A percentile compares a stretch with the other conserved stretches of the same genome.
Conservation (phyloP, 1,139 yeast genomes). For the Pichia sp. region DNA sequence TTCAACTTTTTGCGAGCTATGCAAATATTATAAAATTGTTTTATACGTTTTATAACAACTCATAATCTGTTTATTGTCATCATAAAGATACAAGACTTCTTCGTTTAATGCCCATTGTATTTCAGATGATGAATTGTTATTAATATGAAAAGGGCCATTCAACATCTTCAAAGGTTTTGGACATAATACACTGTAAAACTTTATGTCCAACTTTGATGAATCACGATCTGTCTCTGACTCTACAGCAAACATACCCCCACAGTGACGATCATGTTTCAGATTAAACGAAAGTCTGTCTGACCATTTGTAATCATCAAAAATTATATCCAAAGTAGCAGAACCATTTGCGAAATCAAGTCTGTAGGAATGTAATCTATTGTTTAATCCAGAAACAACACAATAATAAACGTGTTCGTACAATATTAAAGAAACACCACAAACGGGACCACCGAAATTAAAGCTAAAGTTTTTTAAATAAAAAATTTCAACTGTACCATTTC, state of each 20-base stretch:
- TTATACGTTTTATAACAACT: not conserved
- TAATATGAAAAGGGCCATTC: constrained; percentile 1
- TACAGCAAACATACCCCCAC: constrained; percentile 6
- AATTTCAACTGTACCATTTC: constrained; percentile 6
- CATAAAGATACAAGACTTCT: not conserved
- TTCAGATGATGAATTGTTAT: not conserved
- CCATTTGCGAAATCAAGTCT: not conserved
- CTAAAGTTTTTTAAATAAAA: no score
- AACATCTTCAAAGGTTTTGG: constrained; percentile 7
- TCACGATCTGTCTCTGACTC: constrained; percentile 7
- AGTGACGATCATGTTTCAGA: not conserved
- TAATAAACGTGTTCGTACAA: not conserved
- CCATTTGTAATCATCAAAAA: constrained; percentile 9
- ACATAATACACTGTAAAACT: constrained; percentile 8
- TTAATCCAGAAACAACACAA: constrained; percentile 10
- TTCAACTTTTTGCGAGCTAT: no score
- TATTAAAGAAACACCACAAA: constrained; percentile 5
- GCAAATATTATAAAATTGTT: not conserved
- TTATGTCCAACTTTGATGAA: not conserved
- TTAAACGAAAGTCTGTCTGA: constrained; percentile 2
- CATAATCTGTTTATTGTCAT: not conserved
- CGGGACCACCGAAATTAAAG: constrained; percentile 2
- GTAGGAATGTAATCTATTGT: constrained; percentile 5
- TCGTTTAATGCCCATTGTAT: not conserved
- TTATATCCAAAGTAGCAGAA: not conserved